These are phyloP conservation scores for Pestalotiopsis sp. DNA, from an alignment of 2,329 filamentous ascomycete species.

Conservation along the genomic window DNA sequence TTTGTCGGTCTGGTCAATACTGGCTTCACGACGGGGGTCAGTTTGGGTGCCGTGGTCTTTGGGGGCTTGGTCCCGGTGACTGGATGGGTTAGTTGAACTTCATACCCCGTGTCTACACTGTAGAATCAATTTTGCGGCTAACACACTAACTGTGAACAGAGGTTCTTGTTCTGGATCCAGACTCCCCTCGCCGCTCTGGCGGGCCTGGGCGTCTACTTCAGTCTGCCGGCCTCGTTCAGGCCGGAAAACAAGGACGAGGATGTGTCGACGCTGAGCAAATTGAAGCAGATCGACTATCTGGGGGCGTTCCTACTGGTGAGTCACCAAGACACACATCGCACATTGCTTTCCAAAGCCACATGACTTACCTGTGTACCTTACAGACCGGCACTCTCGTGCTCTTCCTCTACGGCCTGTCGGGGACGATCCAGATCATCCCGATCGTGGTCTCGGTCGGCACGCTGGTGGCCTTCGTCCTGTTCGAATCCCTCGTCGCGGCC, in stretches of 20 bases:
- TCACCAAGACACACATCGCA: background rate
- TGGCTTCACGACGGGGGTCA: slow-evolving; percentile 71
- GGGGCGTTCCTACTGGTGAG: slow-evolving; percentile 69
- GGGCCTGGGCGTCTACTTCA: slow-evolving; percentile 64
- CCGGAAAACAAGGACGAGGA: slow-evolving; percentile 37
- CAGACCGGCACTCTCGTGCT: slow-evolving; percentile 68
- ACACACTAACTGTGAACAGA: slow-evolving; percentile 41
- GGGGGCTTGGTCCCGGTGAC: slow-evolving; percentile 64
- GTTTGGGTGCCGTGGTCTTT: slow-evolving; percentile 71
- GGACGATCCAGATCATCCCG: slow-evolving; percentile 60
- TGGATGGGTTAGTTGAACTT: slow-evolving; percentile 65
- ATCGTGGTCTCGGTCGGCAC: slow-evolving; percentile 60
- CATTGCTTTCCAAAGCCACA: background rate
- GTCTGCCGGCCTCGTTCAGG: slow-evolving; percentile 57
- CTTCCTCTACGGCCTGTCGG: slow-evolving; percentile 72
- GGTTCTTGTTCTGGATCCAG: slow-evolving; percentile 74
- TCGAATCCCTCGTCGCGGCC: slow-evolving; percentile 64
- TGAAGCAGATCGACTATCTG: slow-evolving; percentile 73
- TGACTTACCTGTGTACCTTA: slow-evolving; percentile 10
- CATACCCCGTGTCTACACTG: background rate
- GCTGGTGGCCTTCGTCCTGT: slow-evolving; percentile 57
- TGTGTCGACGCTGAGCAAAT: slow-evolving; percentile 50
- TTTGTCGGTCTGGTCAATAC: slow-evolving; percentile 76
- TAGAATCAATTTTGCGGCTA: background rate
- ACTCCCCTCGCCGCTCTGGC: slow-evolving; percentile 64